phyloP scores from a whole-genome alignment of 495 filamentous ascomycete species.

The Penicillium soppii region DNA sequence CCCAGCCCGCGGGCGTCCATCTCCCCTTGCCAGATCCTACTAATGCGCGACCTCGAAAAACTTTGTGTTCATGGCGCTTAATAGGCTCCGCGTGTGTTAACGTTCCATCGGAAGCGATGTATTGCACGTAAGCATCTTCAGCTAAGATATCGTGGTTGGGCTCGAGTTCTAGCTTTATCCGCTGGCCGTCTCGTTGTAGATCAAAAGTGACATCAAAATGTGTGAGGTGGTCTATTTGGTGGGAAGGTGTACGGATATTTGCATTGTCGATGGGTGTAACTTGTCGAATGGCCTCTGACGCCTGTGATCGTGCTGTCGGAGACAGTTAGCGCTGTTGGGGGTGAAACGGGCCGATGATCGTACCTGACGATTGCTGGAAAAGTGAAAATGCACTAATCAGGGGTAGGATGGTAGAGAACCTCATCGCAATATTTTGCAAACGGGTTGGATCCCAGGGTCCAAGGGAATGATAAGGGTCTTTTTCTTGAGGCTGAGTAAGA shows the following conservation, averaged over 20 bases:
- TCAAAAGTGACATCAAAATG: constrained; percentile 81
- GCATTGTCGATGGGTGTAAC: constrained; percentile 73
- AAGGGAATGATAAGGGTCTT: not conserved
- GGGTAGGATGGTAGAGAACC: constrained; percentile 20
- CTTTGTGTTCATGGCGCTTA: constrained; percentile 67
- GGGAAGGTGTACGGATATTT: constrained; percentile 72
- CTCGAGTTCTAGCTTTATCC: constrained; percentile 76
- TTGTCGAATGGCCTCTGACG: constrained; percentile 72
- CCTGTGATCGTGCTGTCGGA: constrained; percentile 63
- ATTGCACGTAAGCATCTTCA: constrained; percentile 69
- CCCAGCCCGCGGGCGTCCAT: constrained; percentile 85
- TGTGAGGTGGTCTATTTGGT: constrained; percentile 74
- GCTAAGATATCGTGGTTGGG: constrained; percentile 90
- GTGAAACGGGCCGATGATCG: not conserved
- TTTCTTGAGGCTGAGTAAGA: not conserved
- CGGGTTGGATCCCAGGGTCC: not conserved
- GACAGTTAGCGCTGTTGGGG: constrained; percentile 7
- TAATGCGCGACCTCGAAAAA: constrained; percentile 81
- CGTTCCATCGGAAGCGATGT: constrained; percentile 68
- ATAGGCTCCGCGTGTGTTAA: constrained; percentile 62
- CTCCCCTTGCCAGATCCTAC: constrained; percentile 58
- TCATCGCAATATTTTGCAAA: constrained; percentile 19
- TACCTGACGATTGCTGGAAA: constrained; percentile 20
- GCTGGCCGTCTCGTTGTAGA: constrained; percentile 63
- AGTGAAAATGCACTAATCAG: constrained; percentile 17